phyloP scores from a whole-genome alignment of 129 eudicot genomes.

The Centrapalus pauciflorus region DNA sequence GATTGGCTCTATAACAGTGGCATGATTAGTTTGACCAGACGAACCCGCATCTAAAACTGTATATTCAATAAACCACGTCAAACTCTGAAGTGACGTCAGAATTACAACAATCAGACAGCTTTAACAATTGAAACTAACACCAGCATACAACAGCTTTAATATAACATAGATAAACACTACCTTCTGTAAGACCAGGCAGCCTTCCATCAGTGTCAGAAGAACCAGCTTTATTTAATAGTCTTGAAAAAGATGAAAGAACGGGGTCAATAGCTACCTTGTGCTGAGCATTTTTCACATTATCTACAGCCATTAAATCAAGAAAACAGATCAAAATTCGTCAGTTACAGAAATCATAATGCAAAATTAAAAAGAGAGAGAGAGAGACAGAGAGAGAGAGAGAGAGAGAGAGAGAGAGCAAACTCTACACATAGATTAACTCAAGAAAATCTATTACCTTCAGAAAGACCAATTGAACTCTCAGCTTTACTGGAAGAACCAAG shows the following conservation, averaged over 20 bases:
- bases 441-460: conserved; percentile 28
- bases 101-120: background rate
- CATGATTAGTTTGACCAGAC: conserved; percentile 7
- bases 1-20: background rate
- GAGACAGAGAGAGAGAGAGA: too few species aligned
- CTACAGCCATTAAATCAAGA: conserved; percentile 12
- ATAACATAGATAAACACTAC: background rate
- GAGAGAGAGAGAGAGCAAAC: background rate
- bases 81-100: background rate
- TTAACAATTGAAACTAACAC: background rate
- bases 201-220: background rate
- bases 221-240: background rate
- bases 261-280: background rate
- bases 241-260: background rate
- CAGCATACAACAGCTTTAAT: background rate
- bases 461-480: conserved; percentile 2
- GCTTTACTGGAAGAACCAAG: conserved; percentile 15
- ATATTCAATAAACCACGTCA: background rate
- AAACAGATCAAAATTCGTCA: background rate
- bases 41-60: conserved; percentile 10
- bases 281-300: background rate
- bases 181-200: background rate
- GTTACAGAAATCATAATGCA: background rate
- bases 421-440: background rate
- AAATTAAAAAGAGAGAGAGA: background rate